Conservation (phyloP, 2,329 filamentous ascomycete genomes). For the Stagonosporopsis vannaccii region DNA sequence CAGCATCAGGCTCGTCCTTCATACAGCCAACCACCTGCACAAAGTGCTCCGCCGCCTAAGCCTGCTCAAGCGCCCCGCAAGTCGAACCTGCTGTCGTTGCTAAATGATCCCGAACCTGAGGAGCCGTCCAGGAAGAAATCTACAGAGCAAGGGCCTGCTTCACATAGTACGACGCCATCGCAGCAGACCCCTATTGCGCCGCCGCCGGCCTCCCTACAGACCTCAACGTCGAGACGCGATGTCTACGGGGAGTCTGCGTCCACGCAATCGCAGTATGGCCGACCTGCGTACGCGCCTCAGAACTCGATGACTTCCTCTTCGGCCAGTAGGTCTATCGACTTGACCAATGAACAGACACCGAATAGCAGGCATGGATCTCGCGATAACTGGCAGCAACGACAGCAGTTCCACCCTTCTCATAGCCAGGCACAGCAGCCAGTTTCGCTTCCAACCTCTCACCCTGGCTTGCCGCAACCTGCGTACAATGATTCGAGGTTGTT, state of each 20-base stretch:
- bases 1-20: conserved; percentile 34
- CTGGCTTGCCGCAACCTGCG: conserved; percentile 34
- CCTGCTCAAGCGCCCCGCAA: conserved; percentile 45
- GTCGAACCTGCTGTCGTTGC: conserved; percentile 48
- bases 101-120: conserved; percentile 49
- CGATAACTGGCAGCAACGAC: conserved; percentile 42
- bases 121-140: conserved; percentile 46
- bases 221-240: conserved; percentile 35
- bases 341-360: conserved; percentile 39
- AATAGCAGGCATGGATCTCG: conserved; percentile 29
- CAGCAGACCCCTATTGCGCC: conserved; percentile 44
- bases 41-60: conserved; percentile 31
- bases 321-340: conserved; percentile 39
- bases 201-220: conserved; percentile 36
- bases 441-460: conserved; percentile 38
- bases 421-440: conserved; percentile 37
- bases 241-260: conserved; percentile 33
- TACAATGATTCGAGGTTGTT: conserved; percentile 33
- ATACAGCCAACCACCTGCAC: conserved; percentile 27
- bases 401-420: conserved; percentile 35
- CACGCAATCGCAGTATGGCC: conserved; percentile 37
- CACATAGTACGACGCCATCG: conserved; percentile 46
- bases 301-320: conserved; percentile 29
- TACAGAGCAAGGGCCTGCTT: conserved; percentile 41
- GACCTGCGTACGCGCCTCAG: conserved; percentile 39